Evolutionary conservation across 495 filamentous ascomycete species (phyloP), one percentile per base, ranked within the genome.

Genomic region (Saxophila tyrrhenica): DNA sequence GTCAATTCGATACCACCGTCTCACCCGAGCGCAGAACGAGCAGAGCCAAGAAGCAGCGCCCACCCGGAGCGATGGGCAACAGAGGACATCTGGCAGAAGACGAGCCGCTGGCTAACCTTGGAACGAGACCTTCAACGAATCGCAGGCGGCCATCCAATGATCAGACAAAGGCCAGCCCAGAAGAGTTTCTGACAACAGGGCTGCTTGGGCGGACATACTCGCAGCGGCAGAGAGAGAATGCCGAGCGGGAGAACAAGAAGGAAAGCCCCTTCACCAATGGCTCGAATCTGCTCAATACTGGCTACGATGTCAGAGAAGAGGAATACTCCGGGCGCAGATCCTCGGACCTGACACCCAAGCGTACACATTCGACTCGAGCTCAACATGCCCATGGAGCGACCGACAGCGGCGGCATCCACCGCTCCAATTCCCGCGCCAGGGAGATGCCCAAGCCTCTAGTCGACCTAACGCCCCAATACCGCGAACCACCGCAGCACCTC

Each of bases 381-480:
- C n/a, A 25, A 39, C 49, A 35, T 16, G 56, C 39, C 2, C 52
- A 41, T 1, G 24, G 45, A 53, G 51, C 48, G 17, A 42, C 41
- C 55, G 56, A 39, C 57, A 46, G 20, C 45, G 60, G 52, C 48
- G 63, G 62, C 32, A 23, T 67, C 7, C 55, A 56, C n/a, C 65
- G 64, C 21, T 64, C 62, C 19, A 51, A 29, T 43, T n/a, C 25
- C 16, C 56, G 51, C n/a, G 41, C 23, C 3, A 35, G 13, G 2
- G 67, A 65, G 35, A 70, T 63, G 53, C 73, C 72, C 11, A 82
- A 78, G 61, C 84, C 89, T 1, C 74, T 94, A 0, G 72, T 95
- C 13, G 85, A 89, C 59, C 74, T 92, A 19, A 86, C 81, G 0
- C 84, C 87, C 0, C 70, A 74, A n/a, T 87, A 85, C 63, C 74